Base-by-base conservation (phyloP, 2,329 filamentous ascomycete genomes). In the Penicillium olsonii region DNA sequence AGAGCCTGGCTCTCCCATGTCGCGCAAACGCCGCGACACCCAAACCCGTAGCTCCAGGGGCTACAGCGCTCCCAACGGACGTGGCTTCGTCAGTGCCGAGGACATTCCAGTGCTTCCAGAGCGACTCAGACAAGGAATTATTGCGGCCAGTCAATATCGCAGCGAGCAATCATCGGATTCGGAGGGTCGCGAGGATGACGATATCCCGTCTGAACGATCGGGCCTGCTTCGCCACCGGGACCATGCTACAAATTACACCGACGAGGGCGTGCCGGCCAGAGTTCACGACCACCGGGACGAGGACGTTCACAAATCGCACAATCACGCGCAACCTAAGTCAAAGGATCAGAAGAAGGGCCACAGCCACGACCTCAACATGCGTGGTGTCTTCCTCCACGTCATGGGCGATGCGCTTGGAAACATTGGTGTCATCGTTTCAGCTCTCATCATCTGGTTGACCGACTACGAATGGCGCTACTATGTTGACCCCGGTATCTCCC, bases 101-200 rank as follows among this genome's bases (percentile, higher is more conserved):
- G 81, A 84, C 45, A 82, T 95, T 59, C 89, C 87, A 67, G 88
- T 95, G 44, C 88, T 96, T 67, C 94, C 94, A 2, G 87, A 90
- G 19, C 92, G 87, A 55, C 91, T 97, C 77, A 81, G 94, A 57
- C 88, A 95, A 68, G 90, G 92, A 48, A 96, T 99, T 60, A 95
- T 97, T 57, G 86, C 87, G 31, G 90, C 89, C n/a, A 87, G 85
- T 52, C 82, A 83, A 83, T 50, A 81, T 81, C 42, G 82, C 33
- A 75, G 78, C 4, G 80, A 77, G 5, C 70, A 76, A 15, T 75
- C 57, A n/a, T 72, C 77, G 1, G 79, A 80, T 14, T 78, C 83
- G 3, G 80, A 81, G 20, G 76, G 78, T 42, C 84, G 83, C 24
- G 81, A 78, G 26, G 71, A 71, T 10, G 80, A 79, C 6, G 73